A percentile compares a stretch with the other conserved stretches of the same genome.
Conservation (phyloP, 2,329 filamentous ascomycete genomes). For the Paraphaeosphaeria minitans region DNA sequence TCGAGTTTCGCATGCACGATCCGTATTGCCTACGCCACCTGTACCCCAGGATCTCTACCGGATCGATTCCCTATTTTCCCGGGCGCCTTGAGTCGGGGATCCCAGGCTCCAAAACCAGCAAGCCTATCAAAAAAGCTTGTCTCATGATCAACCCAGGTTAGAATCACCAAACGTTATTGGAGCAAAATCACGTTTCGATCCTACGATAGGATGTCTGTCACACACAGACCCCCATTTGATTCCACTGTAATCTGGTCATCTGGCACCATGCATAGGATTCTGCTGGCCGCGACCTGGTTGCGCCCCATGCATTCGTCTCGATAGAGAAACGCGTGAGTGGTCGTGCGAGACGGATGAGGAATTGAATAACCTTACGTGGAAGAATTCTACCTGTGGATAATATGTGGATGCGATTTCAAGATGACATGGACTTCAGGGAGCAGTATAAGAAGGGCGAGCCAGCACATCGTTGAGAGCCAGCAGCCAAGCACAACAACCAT, state of each 20-base stretch:
- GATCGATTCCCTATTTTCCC: slow-evolving; percentile 7
- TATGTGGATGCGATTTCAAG: slow-evolving; percentile 3
- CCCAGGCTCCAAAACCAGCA: slow-evolving; percentile 17
- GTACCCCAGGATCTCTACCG: slow-evolving; percentile 9
- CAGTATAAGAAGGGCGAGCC: slow-evolving; percentile 18
- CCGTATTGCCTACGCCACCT: slow-evolving; percentile 8
- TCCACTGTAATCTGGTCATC: slow-evolving; percentile 23
- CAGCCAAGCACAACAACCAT: neutral
- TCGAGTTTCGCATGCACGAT: slow-evolving; percentile 16
- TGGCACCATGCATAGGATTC: slow-evolving; percentile 18
- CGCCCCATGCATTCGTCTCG: slow-evolving; percentile 3
- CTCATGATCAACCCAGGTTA: neutral
- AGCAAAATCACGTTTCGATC: slow-evolving; percentile 15
- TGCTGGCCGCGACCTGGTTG: slow-evolving; percentile 17
- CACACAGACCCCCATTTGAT: slow-evolving; percentile 9
- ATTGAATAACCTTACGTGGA: slow-evolving; percentile 8
- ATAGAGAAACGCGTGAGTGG: slow-evolving; percentile 1
- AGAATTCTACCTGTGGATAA: slow-evolving; percentile 28
- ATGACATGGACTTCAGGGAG: neutral
- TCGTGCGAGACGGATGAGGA: slow-evolving; percentile 9
- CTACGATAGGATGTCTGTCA: slow-evolving; percentile 13
- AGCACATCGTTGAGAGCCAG: neutral
- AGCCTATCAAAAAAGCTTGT: slow-evolving; percentile 14
- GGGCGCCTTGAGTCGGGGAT: slow-evolving; percentile 5
- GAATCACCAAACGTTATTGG: slow-evolving; percentile 17